Evolutionary conservation across 2,329 filamentous ascomycete genomes (phyloP), one percentile per base, ranked within the genome.

Genomic region (Chalaropsis thielavioides): DNA sequence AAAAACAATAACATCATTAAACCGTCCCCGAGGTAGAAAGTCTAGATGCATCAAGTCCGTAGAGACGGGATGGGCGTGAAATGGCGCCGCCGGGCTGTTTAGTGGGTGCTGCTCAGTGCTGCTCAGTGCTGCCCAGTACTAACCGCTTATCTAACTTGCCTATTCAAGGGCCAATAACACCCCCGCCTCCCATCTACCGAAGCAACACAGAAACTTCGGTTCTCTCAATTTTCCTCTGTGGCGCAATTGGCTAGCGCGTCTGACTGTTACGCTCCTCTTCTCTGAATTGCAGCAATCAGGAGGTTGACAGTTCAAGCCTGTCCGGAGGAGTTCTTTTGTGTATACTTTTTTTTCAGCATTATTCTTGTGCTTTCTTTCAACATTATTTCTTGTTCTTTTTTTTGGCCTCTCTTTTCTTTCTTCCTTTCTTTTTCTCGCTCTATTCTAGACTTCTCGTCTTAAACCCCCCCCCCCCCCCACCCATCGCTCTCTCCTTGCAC

Each of bases 191-290:
- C 46, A 24, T 27, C 10, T 19, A 1, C 19, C 22, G 46, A 27
- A 27, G 22, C 46, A 24, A 24, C 17, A 46, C 19, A 17, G 54
- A 22, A 35, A 8, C 27, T 11, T 58, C 27, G 2, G 24, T 38
- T 0, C 6, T n/a, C 8, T 10, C 43, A 7, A 44, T 24, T 2
- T 19, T 67, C 65, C 65, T 67, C 65, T 56, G 79, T 83, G 74
- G 75, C 75, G 69, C 75, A 77, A 71, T 79, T 81, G 80, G 79
- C 78, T 81, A 81, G 79, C 79, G 79, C 79, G 80, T 81, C 76
- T 77, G 79, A 81, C 79, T 81, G 80, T 81, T 81, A 81, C 5
- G 59, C 59, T 63, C 54, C 54, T 22, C 24, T 19, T 31, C 35
- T 51, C n/a, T 1, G 19, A 27, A 10, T 4, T 49, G 59, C 65